Conservation (phyloP, 208 protist genomes). For the Acanthamoeba culbertsoni region DNA sequence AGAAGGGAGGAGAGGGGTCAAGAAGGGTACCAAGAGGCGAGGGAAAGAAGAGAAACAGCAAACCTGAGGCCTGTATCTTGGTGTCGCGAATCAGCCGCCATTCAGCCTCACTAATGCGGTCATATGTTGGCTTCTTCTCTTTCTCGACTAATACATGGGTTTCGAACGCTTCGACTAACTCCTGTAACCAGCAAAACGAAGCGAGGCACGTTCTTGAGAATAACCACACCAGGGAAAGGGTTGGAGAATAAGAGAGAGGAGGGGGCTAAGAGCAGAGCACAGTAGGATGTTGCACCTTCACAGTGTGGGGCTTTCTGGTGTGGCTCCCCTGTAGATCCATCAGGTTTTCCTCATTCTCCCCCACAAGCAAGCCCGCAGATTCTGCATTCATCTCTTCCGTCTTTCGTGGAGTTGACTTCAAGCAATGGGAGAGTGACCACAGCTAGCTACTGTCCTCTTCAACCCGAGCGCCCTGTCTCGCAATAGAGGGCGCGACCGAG, state of each 20-base stretch:
- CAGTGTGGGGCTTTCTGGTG: too few species aligned
- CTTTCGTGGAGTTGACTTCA: too few species aligned
- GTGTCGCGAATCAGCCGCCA: conserved; percentile 1
- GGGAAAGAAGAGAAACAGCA: background rate
- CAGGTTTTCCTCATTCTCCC: too few species aligned
- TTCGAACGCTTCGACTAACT: background rate
- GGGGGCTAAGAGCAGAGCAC: too few species aligned
- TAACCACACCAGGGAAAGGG: background rate
- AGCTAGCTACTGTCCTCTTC: too few species aligned
- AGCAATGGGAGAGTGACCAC: too few species aligned
- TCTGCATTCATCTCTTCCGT: too few species aligned
- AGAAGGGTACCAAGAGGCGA: background rate
- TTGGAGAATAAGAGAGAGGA: background rate
- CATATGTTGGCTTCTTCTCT: background rate
- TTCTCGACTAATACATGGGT: background rate
- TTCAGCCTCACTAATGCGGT: background rate
- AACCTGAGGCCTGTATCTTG: conserved; percentile 30
- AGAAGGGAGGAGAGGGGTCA: background rate
- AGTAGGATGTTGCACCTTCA: background rate
- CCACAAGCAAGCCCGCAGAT: too few species aligned
- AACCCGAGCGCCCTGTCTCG: too few species aligned
- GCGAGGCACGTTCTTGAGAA: background rate
- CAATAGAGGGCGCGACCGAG: too few species aligned
- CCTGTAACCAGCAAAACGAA: background rate
- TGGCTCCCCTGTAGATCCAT: too few species aligned